These are phyloP conservation scores for Fusarium setosum DNA, from an alignment of 2,329 filamentous ascomycete genomes.

Conservation along the genomic window DNA sequence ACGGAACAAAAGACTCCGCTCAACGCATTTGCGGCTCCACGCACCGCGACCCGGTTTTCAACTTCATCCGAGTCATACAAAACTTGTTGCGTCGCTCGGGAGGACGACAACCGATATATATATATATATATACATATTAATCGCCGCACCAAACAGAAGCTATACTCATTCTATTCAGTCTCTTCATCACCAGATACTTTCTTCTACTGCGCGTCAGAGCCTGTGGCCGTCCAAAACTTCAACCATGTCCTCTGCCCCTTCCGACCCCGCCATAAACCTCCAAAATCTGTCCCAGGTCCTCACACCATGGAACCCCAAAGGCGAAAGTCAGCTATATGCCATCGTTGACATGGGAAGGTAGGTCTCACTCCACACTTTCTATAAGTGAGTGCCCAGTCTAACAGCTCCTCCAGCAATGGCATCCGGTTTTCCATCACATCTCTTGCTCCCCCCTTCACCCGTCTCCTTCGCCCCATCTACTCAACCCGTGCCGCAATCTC, in stretches of 20 bases:
- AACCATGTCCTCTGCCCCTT: constrained; percentile 44
- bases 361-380: constrained; percentile 12
- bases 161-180: too few relatives aligned
- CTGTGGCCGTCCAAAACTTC: not conserved
- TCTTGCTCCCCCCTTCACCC: constrained; percentile 75
- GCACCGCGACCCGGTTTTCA: constrained; percentile 8
- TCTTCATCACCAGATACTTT: too few relatives aligned
- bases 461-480: constrained; percentile 82
- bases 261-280: constrained; percentile 59
- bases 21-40: constrained; percentile 23
- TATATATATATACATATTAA: too few relatives aligned
- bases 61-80: constrained; percentile 13
- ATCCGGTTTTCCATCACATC: constrained; percentile 93
- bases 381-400: not conserved
- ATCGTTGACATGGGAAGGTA: constrained; percentile 72
- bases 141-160: too few relatives aligned
- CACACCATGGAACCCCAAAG: constrained; percentile 59
- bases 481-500: constrained; percentile 84
- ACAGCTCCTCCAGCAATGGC: constrained; percentile 73
- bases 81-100: not conserved
- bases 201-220: not conserved
- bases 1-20: constrained; percentile 24
- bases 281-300: constrained; percentile 62
- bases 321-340: constrained; percentile 63
- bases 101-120: not conserved